phyloP scores from a whole-genome alignment of 345 rosid species.

The Moringa oleifera region DNA sequence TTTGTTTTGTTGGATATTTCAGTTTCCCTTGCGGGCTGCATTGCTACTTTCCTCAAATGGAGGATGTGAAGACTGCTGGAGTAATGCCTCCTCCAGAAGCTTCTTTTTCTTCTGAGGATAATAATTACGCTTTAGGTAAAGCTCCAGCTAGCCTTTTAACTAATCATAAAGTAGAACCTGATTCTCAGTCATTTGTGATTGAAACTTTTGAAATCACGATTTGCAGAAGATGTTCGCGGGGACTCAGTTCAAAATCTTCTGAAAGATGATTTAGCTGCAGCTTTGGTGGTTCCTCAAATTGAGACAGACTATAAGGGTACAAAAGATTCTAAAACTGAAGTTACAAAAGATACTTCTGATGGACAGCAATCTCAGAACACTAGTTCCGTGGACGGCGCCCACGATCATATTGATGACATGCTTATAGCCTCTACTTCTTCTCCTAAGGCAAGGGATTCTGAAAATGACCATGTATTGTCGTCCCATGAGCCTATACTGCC shows the following conservation, averaged over 20 bases:
- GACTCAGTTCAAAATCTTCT: slow-evolving; percentile 8
- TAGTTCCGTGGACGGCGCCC: slow-evolving; percentile 5
- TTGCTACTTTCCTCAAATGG: slow-evolving; percentile 35
- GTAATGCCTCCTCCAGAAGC: slow-evolving; percentile 25
- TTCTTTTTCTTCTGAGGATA: slow-evolving; percentile 13
- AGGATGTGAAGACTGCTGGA: slow-evolving; percentile 32
- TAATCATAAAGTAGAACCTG: slow-evolving; percentile 22
- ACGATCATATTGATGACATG: slow-evolving; percentile 15
- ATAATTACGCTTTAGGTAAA: slow-evolving; percentile 8
- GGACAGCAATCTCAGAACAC: slow-evolving; percentile 22
- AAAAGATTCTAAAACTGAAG: slow-evolving; percentile 6
- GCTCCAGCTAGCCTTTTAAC: slow-evolving; percentile 12
- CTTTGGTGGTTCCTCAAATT: slow-evolving; percentile 16
- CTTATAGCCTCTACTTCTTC: slow-evolving; percentile 5
- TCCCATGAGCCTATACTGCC: not conserved
- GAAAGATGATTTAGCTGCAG: slow-evolving; percentile 12
- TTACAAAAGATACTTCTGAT: slow-evolving; percentile 7
- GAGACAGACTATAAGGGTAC: slow-evolving; percentile 1
- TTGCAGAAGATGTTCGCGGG: slow-evolving; percentile 9
- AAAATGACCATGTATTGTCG: not conserved
- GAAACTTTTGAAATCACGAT: slow-evolving; percentile 16
- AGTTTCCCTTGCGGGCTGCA: slow-evolving; percentile 16
- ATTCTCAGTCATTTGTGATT: slow-evolving; percentile 5
- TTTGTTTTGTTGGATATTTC: slow-evolving; percentile 12
- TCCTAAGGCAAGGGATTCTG: not conserved